phyloP scores from a whole-genome alignment of 2,329 filamentous ascomycete genomes.

The Arachnomyces sp. region DNA sequence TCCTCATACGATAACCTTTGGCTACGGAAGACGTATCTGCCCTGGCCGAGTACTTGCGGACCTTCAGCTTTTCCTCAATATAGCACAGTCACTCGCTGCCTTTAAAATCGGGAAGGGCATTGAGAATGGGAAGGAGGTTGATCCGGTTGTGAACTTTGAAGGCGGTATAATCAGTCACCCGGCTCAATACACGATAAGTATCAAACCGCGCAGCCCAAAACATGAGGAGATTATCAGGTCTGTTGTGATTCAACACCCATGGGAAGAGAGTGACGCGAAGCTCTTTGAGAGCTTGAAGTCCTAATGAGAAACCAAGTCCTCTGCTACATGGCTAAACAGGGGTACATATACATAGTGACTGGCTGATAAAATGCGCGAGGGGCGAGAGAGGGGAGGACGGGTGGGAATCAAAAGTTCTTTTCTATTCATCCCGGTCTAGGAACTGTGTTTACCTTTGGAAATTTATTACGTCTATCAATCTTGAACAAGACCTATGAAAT shows the following conservation, averaged over 20 bases:
- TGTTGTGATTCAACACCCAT: conserved; percentile 30
- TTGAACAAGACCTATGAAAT: no score
- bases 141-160: conserved; percentile 27
- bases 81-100: conserved; percentile 38
- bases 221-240: conserved; percentile 27
- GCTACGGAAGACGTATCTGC: conserved; percentile 37
- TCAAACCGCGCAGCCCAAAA: conserved; percentile 27
- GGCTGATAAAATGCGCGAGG: no score
- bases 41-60: conserved; percentile 36
- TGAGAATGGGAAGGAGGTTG: conserved; percentile 31
- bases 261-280: conserved; percentile 31
- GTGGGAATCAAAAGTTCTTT: no score
- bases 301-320: no score
- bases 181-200: conserved; percentile 24
- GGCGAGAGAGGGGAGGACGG: no score
- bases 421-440: no score
- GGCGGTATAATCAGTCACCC: conserved; percentile 31
- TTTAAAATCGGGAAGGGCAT: conserved; percentile 36
- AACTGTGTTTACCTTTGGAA: no score
- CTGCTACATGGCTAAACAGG: no score
- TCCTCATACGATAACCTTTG: conserved; percentile 27
- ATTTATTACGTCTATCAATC: no score
- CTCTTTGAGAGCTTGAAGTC: conserved; percentile 4
- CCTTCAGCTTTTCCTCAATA: conserved; percentile 31
- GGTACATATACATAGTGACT: no score